Evolutionary conservation across 164 flowering plant species (phyloP).

Genomic region (Aristolochia fimbriata): DNA sequence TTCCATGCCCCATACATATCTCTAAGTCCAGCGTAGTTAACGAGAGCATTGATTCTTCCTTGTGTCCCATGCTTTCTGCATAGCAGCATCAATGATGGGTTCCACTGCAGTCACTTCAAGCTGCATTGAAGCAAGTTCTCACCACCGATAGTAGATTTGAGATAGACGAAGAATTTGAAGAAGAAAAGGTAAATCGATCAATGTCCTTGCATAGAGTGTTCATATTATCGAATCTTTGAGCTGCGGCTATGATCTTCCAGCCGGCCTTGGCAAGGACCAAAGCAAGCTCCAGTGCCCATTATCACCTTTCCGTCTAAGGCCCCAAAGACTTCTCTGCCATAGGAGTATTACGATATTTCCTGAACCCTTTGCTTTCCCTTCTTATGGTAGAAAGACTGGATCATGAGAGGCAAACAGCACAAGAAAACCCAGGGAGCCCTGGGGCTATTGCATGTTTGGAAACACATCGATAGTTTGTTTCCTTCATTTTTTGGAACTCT

Average conservation of each 20-base stretch:
- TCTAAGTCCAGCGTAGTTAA: too few relatives aligned
- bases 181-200: conserved; percentile 12
- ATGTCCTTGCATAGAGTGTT: conserved; percentile 56
- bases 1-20: too few relatives aligned
- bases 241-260: conserved; percentile 7
- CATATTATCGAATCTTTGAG: conserved; percentile 34
- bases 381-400: too few relatives aligned
- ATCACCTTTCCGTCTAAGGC: conserved; percentile 9
- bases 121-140: background rate
- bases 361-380: too few relatives aligned
- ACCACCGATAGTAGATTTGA: background rate
- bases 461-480: too few relatives aligned
- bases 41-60: conserved; percentile 37
- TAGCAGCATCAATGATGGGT: conserved; percentile 29
- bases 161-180: background rate
- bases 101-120: conserved; percentile 46
- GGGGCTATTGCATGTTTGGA: too few relatives aligned
- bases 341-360: too few relatives aligned
- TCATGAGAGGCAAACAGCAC: too few relatives aligned
- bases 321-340: too few relatives aligned
- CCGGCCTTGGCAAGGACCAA: conserved; percentile 4
- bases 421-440: too few relatives aligned
- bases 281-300: conserved; percentile 5
- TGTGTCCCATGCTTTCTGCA: conserved; percentile 59
- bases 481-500: too few relatives aligned